Evolutionary conservation across 2,329 filamentous ascomycete genomes (phyloP), one percentile per base, ranked within the genome.

Genomic region (Trichophyton schoenleinii): DNA sequence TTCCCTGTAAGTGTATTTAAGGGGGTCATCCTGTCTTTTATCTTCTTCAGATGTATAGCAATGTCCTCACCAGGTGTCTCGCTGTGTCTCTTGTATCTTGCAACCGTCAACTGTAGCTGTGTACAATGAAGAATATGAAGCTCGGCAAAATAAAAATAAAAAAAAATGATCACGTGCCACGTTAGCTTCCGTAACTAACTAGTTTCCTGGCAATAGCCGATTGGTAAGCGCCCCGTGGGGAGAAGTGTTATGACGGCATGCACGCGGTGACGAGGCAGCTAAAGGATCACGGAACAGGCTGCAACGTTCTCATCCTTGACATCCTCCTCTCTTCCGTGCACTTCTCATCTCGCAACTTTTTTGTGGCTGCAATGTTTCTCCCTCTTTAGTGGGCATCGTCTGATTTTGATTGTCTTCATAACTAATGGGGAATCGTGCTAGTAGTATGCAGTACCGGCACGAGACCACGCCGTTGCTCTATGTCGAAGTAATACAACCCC

Each of bases 381-480:
- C n/a, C 28, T 18, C 31, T 28, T 36, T 5, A 22, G 8, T 4
- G 3, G 34, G 8, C 18, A 11, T 58, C 18, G 8, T 36, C 13
- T 58, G 8, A 58, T 42, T 31, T 31, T 25, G 31, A 18, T 15
- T 8, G 13, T 44, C 13, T 13, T 5, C 11, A 18, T 5, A 15
- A 20, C 15, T 38, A 20, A 70, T 66, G 67, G 72, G 74, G 63
- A 74, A 73, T 65, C 60, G 22, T 25, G 57, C 58, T 62, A 63
- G 60, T 62, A 63, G 60, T 58, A 75, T 75, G 73, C 67, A 69
- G 41, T 66, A 65, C 59, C 69, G 70, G 25, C 20, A 58, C 22
- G 74, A 77, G 67, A 70, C 68, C 15, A 77, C 76, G 4, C 77
- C 77, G 57, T 70, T 78, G 57, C 70, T 78, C 25, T 68, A 73